These are phyloP conservation scores for Syncephalastrum contaminatum DNA, from an alignment of 371 early-diverging fungal genomes.

Conservation along the genomic window DNA sequence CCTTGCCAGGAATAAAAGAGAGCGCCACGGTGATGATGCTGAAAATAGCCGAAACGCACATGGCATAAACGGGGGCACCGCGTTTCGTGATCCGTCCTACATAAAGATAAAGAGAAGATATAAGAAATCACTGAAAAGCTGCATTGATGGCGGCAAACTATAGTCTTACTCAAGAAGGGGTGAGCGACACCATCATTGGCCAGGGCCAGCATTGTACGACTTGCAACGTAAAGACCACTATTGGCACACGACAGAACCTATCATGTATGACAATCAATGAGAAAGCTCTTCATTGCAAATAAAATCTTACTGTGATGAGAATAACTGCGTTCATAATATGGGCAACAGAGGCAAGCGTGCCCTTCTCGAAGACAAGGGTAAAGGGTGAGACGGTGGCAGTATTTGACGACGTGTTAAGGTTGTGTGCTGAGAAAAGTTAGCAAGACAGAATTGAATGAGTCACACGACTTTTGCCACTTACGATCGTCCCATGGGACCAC, in stretches of 20 bases:
- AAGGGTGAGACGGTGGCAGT: constrained; percentile 68
- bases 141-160: too few relatives aligned
- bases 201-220: constrained; percentile 64
- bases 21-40: constrained; percentile 57
- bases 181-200: constrained; percentile 64
- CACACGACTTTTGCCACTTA: constrained; percentile 4
- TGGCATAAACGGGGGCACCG: constrained; percentile 64
- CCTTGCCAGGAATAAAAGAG: constrained; percentile 47
- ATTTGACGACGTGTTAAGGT: constrained; percentile 36
- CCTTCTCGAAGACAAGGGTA: constrained; percentile 64
- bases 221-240: constrained; percentile 72
- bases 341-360: constrained; percentile 64
- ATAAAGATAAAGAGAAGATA: neutral
- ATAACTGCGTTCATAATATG: constrained; percentile 75
- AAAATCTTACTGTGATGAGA: constrained; percentile 55
- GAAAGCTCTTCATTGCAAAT: too few relatives aligned
- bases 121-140: too few relatives aligned
- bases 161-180: too few relatives aligned
- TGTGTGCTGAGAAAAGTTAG: constrained; percentile 15
- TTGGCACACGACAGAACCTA: constrained; percentile 67
- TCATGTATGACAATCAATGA: neutral
- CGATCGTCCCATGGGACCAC: constrained; percentile 53
- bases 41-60: constrained; percentile 54
- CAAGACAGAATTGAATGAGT: too few relatives aligned
- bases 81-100: constrained; percentile 44